These are phyloP conservation scores for Scedosporium dehoogii DNA, from an alignment of 2,329 filamentous ascomycete genomes.

Conservation along the genomic window DNA sequence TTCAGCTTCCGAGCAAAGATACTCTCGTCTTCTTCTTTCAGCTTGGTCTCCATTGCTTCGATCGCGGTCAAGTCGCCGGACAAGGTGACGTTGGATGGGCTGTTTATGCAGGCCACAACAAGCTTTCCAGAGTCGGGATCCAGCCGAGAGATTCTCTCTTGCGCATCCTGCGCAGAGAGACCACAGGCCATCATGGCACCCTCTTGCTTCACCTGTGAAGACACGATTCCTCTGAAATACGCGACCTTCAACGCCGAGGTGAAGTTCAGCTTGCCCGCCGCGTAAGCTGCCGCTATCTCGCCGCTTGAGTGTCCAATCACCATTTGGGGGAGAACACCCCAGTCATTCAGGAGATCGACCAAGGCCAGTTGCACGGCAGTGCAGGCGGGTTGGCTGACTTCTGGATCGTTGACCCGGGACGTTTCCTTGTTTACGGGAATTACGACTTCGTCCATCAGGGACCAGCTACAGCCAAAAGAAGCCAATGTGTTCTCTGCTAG, in stretches of 20 bases:
- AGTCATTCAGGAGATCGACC: conserved; percentile 22
- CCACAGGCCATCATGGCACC: conserved; percentile 18
- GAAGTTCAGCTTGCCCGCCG: conserved; percentile 13
- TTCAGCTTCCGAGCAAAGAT: conserved; percentile 14
- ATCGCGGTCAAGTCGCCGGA: conserved; percentile 19
- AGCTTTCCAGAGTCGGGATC: background rate
- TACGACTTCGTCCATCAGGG: conserved; percentile 10
- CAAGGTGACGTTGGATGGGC: conserved; percentile 23
- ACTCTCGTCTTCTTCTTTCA: conserved; percentile 2
- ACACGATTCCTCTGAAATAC: conserved; percentile 19
- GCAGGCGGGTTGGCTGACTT: conserved; percentile 25
- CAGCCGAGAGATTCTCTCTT: background rate
- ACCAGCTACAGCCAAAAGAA: conserved; percentile 11
- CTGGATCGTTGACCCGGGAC: background rate
- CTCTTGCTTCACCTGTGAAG: no score
- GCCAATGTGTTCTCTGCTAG: background rate
- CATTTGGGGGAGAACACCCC: conserved; percentile 16
- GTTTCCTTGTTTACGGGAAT: conserved; percentile 13
- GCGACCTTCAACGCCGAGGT: conserved; percentile 20
- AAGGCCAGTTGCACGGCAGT: conserved; percentile 33
- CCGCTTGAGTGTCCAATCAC: conserved; percentile 28
- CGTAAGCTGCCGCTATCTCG: conserved; percentile 28
- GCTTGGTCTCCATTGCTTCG: conserved; percentile 4
- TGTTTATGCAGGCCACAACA: conserved; percentile 27
- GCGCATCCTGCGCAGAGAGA: background rate